Percentiles rank a stretch among this genome's conserved stretches.
Conservation (phyloP, 768 basidiomycete genomes). For the Filobasidium floriforme region DNA sequence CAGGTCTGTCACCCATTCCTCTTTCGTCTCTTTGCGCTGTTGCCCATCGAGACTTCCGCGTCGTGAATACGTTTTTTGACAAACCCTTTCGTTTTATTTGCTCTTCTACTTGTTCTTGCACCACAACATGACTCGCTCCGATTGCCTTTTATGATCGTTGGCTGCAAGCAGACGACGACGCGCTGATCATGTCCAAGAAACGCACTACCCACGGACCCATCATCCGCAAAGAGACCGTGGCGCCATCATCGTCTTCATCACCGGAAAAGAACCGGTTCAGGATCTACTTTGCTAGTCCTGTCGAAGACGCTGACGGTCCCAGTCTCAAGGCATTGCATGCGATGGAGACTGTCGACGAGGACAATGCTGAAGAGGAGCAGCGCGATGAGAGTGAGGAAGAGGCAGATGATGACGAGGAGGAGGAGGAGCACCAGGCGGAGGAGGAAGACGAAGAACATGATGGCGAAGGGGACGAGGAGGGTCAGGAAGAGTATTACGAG, state of each 20-base stretch:
- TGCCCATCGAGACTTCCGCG: neutral
- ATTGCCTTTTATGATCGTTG: neutral
- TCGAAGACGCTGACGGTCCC: constrained; percentile 15
- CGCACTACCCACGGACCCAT: constrained; percentile 32
- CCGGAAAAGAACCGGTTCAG: constrained; percentile 46
- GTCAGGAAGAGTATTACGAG: neutral
- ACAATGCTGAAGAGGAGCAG: constrained; percentile 13
- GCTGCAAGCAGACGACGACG: constrained; percentile 30
- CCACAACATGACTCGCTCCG: neutral
- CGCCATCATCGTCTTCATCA: constrained; percentile 1
- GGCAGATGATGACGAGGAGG: constrained; percentile 8
- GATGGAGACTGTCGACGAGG: constrained; percentile 17
- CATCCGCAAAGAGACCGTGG: constrained; percentile 30
- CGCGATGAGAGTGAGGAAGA: constrained; percentile 1
- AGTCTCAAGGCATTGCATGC: constrained; percentile 11
- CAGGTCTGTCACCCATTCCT: constrained; percentile 31
- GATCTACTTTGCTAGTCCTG: constrained; percentile 48
- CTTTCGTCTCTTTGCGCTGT: neutral
- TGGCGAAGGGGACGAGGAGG: neutral
- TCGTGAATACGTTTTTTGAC: neutral
- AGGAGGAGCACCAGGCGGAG: constrained; percentile 12
- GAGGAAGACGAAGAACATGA: neutral
- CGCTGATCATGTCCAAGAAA: constrained; percentile 31
- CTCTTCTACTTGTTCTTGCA: neutral
- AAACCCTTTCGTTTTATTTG: neutral